Conservation (phyloP, 176 grass and related monocot species). For the Carex littledalei region DNA sequence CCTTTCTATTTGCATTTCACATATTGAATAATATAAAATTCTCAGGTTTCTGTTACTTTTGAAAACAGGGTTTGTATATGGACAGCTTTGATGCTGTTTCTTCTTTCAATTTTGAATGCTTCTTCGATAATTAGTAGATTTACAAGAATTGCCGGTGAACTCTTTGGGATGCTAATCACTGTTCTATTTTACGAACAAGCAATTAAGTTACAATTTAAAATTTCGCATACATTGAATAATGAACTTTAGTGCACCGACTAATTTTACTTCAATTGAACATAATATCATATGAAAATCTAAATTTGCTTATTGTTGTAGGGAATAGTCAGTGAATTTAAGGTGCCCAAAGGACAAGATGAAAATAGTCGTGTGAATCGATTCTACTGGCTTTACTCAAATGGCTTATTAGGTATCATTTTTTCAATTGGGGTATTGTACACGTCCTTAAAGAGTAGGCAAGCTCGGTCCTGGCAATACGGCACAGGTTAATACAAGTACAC, state of each 20-base stretch:
- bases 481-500: conserved; percentile 43
- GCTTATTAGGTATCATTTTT: conserved; percentile 64
- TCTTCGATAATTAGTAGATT: conserved; percentile 67
- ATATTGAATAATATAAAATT: conserved; percentile 12
- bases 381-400: conserved; percentile 74
- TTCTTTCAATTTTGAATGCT: conserved; percentile 64
- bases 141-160: conserved; percentile 82
- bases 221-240: not conserved
- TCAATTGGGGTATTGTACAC: conserved; percentile 62
- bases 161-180: conserved; percentile 87
- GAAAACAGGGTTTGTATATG: conserved; percentile 76
- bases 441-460: conserved; percentile 37
- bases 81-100: conserved; percentile 62
- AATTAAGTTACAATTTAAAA: conserved; percentile 42
- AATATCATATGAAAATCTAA: not conserved
- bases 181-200: conserved; percentile 76
- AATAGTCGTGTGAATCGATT: conserved; percentile 36
- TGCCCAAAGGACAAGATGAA: conserved; percentile 49
- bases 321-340: conserved; percentile 65
- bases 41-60: not conserved
- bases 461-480: conserved; percentile 63
- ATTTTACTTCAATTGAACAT: not conserved
- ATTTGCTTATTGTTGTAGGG: conserved; percentile 27
- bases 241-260: not conserved
- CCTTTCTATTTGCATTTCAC: not conserved